Evolutionary conservation across 768 basidiomycete genomes (phyloP).

Genomic region (Porpolomopsis calyptriformis): DNA sequence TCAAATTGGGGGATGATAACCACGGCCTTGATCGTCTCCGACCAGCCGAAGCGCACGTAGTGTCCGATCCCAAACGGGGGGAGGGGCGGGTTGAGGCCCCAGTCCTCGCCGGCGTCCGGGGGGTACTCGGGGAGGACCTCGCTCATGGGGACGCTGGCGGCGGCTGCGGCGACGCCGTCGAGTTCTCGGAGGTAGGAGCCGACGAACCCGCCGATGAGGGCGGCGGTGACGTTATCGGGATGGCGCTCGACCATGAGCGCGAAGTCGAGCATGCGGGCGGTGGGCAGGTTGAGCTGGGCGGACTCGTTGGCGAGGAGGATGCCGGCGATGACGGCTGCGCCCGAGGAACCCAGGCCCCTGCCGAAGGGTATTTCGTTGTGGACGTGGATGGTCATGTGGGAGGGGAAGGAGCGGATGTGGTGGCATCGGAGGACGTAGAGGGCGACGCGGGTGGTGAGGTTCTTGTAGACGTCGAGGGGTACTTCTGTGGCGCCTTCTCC

Average conservation of each 20-base stretch:
- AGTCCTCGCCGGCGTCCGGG: slow-evolving; percentile 79
- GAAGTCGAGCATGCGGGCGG: slow-evolving; percentile 77
- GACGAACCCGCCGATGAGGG: slow-evolving; percentile 92
- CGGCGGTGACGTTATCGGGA: slow-evolving; percentile 98
- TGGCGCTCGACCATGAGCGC: slow-evolving; percentile 99
- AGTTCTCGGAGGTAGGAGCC: slow-evolving; percentile 92
- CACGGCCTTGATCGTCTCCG: slow-evolving; percentile 73
- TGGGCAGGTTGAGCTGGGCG: slow-evolving; percentile 59
- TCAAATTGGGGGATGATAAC: slow-evolving; percentile 95
- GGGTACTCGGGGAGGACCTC: slow-evolving; percentile 97
- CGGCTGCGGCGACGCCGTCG: slow-evolving; percentile 66
- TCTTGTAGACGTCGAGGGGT: slow-evolving; percentile 91
- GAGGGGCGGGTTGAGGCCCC: slow-evolving; percentile 81
- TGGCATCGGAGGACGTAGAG: slow-evolving; percentile 96
- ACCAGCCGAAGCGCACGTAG: slow-evolving; percentile 85
- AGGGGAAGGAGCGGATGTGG: slow-evolving; percentile 61
- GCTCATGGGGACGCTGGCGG: slow-evolving; percentile 83
- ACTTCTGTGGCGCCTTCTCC: slow-evolving; percentile 89
- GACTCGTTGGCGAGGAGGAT: slow-evolving; percentile 83
- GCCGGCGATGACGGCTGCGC: slow-evolving; percentile 97
- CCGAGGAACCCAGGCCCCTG: slow-evolving; percentile 93
- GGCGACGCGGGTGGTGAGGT: slow-evolving; percentile 92
- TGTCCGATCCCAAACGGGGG: slow-evolving; percentile 91
- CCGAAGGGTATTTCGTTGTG: slow-evolving; percentile 97
- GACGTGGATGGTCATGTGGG: slow-evolving; percentile 61